These are phyloP conservation scores for Fusarium chaquense DNA, from an alignment of 2,329 filamentous ascomycete species.

Conservation along the genomic window DNA sequence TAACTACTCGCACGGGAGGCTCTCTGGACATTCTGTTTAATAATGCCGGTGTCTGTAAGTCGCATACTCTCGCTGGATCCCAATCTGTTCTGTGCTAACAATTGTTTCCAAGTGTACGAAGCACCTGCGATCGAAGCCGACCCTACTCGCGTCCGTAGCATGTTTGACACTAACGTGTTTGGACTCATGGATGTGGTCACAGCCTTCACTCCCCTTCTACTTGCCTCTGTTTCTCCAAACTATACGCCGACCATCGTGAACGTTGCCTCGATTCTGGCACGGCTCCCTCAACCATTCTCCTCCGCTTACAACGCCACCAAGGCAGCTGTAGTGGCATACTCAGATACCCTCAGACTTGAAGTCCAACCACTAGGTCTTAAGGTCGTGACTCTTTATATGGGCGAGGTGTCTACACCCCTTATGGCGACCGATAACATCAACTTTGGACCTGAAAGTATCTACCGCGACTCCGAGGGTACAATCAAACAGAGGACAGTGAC, in stretches of 20 bases:
- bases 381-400: constrained; percentile 21
- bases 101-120: constrained; percentile 17
- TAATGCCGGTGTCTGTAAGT: constrained; percentile 19
- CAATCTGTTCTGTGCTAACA: background rate
- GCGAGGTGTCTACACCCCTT: constrained; percentile 3
- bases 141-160: background rate
- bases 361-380: background rate
- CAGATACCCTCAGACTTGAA: constrained; percentile 28
- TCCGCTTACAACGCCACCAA: constrained; percentile 26
- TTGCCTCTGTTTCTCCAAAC: background rate
- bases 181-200: constrained; percentile 21
- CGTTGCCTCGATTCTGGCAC: constrained; percentile 5
- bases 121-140: constrained; percentile 22
- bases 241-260: constrained; percentile 13
- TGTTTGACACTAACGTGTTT: constrained; percentile 24
- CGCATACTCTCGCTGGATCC: background rate
- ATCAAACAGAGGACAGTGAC: constrained; percentile 8
- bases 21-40: constrained; percentile 17
- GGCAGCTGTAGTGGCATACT: constrained; percentile 18
- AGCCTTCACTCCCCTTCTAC: constrained; percentile 4
- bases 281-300: constrained; percentile 1
- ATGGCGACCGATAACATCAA: constrained; percentile 17
- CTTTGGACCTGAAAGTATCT: background rate
- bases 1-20: background rate
- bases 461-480: background rate